Evolutionary conservation across 768 basidiomycete species (phyloP).

Genomic region (Scleroderma citrinum): DNA sequence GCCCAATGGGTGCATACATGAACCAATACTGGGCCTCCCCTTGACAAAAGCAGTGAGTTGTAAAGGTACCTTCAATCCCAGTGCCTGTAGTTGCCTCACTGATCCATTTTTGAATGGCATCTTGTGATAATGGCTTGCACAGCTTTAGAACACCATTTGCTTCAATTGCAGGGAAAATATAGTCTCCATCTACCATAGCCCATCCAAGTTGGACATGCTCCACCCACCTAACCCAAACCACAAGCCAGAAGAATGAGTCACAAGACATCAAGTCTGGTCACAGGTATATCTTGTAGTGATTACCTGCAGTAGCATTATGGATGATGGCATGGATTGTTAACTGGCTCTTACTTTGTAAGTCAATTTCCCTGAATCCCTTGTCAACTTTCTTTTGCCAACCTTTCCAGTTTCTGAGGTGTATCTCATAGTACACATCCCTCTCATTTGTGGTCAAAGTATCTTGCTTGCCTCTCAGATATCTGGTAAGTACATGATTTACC

Average conservation of each 20-base stretch:
- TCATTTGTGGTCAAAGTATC: too few relatives aligned
- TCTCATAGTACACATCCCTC: constrained; percentile 12
- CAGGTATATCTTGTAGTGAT: constrained; percentile 2
- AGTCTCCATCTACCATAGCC: constrained; percentile 20
- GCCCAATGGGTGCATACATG: constrained; percentile 9
- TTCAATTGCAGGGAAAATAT: constrained; percentile 28
- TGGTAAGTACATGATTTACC: constrained; percentile 1
- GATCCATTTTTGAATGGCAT: constrained; percentile 25
- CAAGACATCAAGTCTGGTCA: too few relatives aligned
- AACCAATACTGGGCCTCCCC: constrained; percentile 8
- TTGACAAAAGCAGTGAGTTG: constrained; percentile 32
- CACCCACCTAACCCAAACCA: too few relatives aligned
- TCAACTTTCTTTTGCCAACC: constrained; percentile 22
- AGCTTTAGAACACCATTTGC: constrained; percentile 22
- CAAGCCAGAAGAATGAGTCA: too few relatives aligned
- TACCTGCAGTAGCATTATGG: not conserved
- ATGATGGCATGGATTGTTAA: not conserved
- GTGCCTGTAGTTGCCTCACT: constrained; percentile 14
- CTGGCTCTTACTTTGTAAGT: constrained; percentile 7
- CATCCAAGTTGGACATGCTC: not conserved
- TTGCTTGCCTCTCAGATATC: too few relatives aligned
- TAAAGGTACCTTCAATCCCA: constrained; percentile 11
- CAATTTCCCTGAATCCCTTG: constrained; percentile 19
- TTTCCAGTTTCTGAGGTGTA: constrained; percentile 18
- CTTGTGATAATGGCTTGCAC: constrained; percentile 20